phyloP scores from a whole-genome alignment of 805 yeast genomes.

The Wickerhamomyces queroliae region DNA sequence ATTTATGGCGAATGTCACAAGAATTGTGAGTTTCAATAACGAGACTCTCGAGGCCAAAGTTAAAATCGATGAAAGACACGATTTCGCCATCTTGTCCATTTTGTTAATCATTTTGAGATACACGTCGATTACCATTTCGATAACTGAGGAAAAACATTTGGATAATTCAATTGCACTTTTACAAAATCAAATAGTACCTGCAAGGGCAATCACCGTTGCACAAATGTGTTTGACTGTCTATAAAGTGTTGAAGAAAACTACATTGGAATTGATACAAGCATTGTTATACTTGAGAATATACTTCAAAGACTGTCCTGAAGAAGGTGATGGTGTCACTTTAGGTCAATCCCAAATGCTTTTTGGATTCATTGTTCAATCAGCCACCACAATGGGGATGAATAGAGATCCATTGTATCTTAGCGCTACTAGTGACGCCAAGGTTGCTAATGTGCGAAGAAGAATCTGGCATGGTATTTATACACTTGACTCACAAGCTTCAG shows the following conservation, averaged over 20 bases:
- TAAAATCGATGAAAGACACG: neutral
- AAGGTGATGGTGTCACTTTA: constrained; percentile 35
- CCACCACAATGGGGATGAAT: constrained; percentile 1
- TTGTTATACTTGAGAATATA: constrained; percentile 29
- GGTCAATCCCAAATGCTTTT: constrained; percentile 33
- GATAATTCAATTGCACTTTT: neutral
- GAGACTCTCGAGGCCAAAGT: neutral
- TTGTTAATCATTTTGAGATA: constrained; percentile 1
- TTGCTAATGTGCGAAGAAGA: neutral
- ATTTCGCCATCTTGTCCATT: constrained; percentile 1
- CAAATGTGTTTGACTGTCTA: constrained; percentile 1
- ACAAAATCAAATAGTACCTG: neutral
- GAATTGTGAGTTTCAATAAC: neutral
- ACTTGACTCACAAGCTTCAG: neutral
- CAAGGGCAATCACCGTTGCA: neutral
- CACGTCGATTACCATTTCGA: neutral
- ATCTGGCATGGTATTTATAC: neutral
- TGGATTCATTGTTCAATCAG: constrained; percentile 2
- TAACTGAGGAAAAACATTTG: neutral
- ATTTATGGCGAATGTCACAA: neutral
- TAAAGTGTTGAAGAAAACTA: constrained; percentile 19
- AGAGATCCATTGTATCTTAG: constrained; percentile 1
- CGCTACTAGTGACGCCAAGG: neutral
- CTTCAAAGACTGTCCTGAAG: constrained; percentile 34
- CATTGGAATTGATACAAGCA: constrained; percentile 31